These are phyloP conservation scores for Podaxis mareebaensis DNA, from an alignment of 768 basidiomycete species.

Conservation along the genomic window DNA sequence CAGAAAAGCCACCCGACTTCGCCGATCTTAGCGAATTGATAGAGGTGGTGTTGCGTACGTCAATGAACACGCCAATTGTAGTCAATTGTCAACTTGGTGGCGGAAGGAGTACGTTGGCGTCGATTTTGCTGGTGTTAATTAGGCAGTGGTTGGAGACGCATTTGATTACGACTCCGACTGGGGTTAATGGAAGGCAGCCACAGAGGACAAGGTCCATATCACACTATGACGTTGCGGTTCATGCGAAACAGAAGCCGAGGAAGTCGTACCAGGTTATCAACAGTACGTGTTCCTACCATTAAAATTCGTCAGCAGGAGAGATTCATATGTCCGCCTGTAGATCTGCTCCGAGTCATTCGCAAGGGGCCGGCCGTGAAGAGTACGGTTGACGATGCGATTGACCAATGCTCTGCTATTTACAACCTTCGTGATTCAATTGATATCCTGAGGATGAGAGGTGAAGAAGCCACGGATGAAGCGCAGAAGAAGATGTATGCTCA, in stretches of 20 bases:
- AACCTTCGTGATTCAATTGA: constrained; percentile 92
- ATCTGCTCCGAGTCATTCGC: constrained; percentile 81
- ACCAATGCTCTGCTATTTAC: constrained; percentile 78
- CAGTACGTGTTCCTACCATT: constrained; percentile 8
- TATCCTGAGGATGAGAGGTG: constrained; percentile 72
- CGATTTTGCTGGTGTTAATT: constrained; percentile 81
- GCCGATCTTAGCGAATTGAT: constrained; percentile 76
- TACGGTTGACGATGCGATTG: constrained; percentile 85
- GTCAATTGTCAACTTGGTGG: constrained; percentile 95
- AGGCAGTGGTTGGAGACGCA: constrained; percentile 74
- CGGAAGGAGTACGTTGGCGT: constrained; percentile 89
- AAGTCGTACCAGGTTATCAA: constrained; percentile 9
- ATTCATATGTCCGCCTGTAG: constrained; percentile 35
- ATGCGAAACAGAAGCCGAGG: constrained; percentile 25
- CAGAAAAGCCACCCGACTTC: constrained; percentile 80
- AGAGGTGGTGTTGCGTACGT: constrained; percentile 71
- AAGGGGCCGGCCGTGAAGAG: constrained; percentile 86
- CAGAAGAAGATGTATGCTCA: constrained; percentile 67
- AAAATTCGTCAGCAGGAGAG: neutral
- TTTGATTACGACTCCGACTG: constrained; percentile 33
- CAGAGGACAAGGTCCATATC: constrained; percentile 49
- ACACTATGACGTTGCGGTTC: constrained; percentile 24
- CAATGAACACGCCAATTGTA: constrained; percentile 77
- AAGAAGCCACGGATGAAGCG: constrained; percentile 72
- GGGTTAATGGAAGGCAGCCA: constrained; percentile 24